Evolutionary conservation across 495 filamentous ascomycete species (phyloP).

Genomic region (Acidiella bohemica): DNA sequence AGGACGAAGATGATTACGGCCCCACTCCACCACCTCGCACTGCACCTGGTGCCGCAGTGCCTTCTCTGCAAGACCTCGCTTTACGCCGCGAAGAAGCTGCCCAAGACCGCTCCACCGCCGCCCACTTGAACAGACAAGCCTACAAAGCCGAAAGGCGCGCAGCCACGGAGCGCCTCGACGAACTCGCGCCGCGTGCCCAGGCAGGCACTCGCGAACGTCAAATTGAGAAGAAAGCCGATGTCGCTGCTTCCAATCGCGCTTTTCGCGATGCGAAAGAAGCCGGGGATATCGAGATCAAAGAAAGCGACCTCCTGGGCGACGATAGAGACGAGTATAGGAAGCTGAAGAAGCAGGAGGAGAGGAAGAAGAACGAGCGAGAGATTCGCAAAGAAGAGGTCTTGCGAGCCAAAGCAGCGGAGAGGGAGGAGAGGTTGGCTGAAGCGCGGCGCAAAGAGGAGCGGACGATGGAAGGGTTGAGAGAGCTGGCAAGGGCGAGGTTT

Average conservation of each 20-base stretch:
- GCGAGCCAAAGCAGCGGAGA: slow-evolving; percentile 45
- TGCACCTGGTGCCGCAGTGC: slow-evolving; percentile 59
- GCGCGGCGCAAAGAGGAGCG: slow-evolving; percentile 47
- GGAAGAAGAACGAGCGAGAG: slow-evolving; percentile 53
- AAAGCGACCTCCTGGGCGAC: slow-evolving; percentile 49
- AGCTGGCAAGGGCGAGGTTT: slow-evolving; percentile 47
- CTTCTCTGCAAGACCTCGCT: slow-evolving; percentile 59
- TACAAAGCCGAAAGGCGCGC: slow-evolving; percentile 47
- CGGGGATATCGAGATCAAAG: slow-evolving; percentile 43
- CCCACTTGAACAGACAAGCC: slow-evolving; percentile 42
- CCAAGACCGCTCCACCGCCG: slow-evolving; percentile 41
- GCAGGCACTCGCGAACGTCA: slow-evolving; percentile 71
- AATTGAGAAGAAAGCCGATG: slow-evolving; percentile 67
- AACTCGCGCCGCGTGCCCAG: slow-evolving; percentile 71
- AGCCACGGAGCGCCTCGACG: slow-evolving; percentile 56
- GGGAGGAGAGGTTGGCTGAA: slow-evolving; percentile 46
- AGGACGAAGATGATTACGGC: slow-evolving; percentile 55
- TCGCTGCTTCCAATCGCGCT: slow-evolving; percentile 37
- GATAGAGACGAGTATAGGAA: slow-evolving; percentile 46
- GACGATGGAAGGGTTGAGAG: slow-evolving; percentile 52
- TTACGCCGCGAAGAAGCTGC: slow-evolving; percentile 43
- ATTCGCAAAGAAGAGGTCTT: slow-evolving; percentile 49
- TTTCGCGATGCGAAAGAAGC: slow-evolving; percentile 46
- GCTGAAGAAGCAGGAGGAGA: slow-evolving; percentile 39
- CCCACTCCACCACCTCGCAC: slow-evolving; percentile 45